Percentiles rank a stretch among this genome's conserved stretches.
phyloP scores from a whole-genome alignment of 2,329 filamentous ascomycete species.

The Paecilomyces fulvus region DNA sequence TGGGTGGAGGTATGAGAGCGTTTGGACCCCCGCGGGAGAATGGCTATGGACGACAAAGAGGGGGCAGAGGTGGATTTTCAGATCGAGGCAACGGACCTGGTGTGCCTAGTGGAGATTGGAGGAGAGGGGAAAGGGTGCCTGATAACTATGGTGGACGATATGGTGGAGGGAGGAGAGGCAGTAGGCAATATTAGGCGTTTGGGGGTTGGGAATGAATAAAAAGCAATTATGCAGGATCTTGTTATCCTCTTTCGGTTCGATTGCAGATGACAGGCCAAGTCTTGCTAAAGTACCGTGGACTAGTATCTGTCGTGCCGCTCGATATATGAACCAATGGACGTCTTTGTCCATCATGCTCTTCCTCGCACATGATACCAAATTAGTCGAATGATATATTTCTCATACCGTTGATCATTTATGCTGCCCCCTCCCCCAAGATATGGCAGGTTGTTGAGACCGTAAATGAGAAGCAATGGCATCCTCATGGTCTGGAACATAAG shows the following conservation, averaged over 20 bases:
- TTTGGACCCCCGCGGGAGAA: constrained; percentile 34
- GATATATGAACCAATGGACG: neutral
- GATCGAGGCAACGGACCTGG: constrained; percentile 27
- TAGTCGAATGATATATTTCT: neutral
- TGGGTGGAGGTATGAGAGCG: constrained; percentile 33
- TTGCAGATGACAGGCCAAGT: neutral
- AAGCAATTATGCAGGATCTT: neutral
- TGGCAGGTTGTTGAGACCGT: no score
- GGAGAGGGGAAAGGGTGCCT: constrained; percentile 39
- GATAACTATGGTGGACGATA: constrained; percentile 31
- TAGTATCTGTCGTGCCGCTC: neutral
- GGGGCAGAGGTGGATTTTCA: constrained; percentile 32
- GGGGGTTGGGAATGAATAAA: constrained; percentile 3
- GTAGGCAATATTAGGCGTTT: constrained; percentile 26
- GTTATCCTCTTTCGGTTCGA: neutral
- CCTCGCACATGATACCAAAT: neutral
- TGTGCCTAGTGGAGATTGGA: constrained; percentile 41
- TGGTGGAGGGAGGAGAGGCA: constrained; percentile 32
- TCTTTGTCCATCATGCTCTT: neutral
- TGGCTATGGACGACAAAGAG: constrained; percentile 34
- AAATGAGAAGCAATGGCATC: neutral
- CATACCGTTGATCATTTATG: neutral
- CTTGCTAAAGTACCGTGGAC: neutral
- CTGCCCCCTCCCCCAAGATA: no score
- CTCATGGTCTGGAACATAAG: neutral